phyloP scores from a whole-genome alignment of 139 green algal species.

The Chlorella sp. region DNA sequence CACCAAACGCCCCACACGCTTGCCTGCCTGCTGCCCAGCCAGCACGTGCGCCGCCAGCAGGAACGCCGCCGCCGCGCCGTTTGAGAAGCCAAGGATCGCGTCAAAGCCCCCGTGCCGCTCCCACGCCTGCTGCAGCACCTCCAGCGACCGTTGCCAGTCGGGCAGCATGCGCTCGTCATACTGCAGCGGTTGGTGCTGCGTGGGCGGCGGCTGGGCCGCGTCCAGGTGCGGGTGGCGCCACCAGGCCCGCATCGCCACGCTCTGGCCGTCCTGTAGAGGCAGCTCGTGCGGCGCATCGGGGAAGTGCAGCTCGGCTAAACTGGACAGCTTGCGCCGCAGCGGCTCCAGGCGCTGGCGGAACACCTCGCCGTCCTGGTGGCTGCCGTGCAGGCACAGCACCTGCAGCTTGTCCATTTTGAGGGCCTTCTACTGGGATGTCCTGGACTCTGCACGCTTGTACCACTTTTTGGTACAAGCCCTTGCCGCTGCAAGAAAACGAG shows the following conservation, averaged over 20 bases:
- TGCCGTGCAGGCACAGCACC: neutral
- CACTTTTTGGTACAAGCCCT: too few relatives aligned
- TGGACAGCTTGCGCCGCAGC: neutral
- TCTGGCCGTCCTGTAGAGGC: neutral
- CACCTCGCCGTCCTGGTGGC: neutral
- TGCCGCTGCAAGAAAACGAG: too few relatives aligned
- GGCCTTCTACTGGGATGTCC: too few relatives aligned
- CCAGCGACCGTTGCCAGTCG: neutral
- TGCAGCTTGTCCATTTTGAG: neutral
- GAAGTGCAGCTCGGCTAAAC: neutral
- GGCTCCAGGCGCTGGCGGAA: neutral
- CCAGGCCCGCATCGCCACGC: neutral
- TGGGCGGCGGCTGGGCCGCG: neutral
- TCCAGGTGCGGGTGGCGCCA: neutral
- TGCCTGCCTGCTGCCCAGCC: too few relatives aligned
- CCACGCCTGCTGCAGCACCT: neutral
- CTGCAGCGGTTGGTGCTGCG: neutral
- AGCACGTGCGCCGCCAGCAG: neutral
- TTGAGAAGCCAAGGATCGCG: neutral
- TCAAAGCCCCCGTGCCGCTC: neutral
- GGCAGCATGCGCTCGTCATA: neutral
- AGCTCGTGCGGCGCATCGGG: neutral
- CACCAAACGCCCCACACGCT: too few relatives aligned
- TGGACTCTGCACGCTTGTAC: too few relatives aligned
- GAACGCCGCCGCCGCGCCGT: neutral